phyloP scores from a whole-genome alignment of 2,329 filamentous ascomycete genomes.

The Chaetomium olivaceum region DNA sequence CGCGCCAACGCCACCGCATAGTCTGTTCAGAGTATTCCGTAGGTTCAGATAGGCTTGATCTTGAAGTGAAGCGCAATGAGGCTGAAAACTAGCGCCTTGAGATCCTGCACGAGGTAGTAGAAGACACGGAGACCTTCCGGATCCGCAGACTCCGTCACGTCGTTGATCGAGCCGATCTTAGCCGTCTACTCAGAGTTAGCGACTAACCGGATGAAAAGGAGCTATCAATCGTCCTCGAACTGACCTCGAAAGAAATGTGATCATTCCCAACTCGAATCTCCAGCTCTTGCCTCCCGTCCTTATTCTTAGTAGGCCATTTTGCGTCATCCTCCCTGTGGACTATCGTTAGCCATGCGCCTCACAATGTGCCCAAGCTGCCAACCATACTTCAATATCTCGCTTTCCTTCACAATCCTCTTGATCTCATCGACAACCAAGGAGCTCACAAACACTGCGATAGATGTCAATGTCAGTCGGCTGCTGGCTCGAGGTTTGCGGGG shows the following conservation, averaged over 20 bases:
- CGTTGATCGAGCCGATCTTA: conserved; percentile 95
- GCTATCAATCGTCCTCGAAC: background rate
- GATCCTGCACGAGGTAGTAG: conserved; percentile 96
- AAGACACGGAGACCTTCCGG: conserved; percentile 95
- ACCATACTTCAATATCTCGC: conserved; percentile 93
- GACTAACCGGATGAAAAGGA: background rate
- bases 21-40: conserved; percentile 19
- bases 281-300: conserved; percentile 93
- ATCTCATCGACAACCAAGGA: conserved; percentile 88
- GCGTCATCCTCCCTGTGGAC: conserved; percentile 83
- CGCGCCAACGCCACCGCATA: conserved; percentile 33
- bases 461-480: background rate
- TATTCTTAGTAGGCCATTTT: conserved; percentile 99
- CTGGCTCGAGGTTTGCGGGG: background rate
- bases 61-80: conserved; percentile 97
- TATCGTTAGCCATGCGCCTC: conserved; percentile 36
- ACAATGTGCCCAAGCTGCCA: background rate
- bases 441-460: conserved; percentile 88
- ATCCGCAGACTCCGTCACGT: conserved; percentile 93
- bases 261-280: conserved; percentile 93
- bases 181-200: conserved; percentile 66
- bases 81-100: conserved; percentile 96
- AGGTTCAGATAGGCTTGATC: conserved; percentile 71
- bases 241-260: conserved; percentile 94
- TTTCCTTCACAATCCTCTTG: conserved; percentile 94